phyloP scores from a whole-genome alignment of 805 yeast species.

The Candida patagonica region DNA sequence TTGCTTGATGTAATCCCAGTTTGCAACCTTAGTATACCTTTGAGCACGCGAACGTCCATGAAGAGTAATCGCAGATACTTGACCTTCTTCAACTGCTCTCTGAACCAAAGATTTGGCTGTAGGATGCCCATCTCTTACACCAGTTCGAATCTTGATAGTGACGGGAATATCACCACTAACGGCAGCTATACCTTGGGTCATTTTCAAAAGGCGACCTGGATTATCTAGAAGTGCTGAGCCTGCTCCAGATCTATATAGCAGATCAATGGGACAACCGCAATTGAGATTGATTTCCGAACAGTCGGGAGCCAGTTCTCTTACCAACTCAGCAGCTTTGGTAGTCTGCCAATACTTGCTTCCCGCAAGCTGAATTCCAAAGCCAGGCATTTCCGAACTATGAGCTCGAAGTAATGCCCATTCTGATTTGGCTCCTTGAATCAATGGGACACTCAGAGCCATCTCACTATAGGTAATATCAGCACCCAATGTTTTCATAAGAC shows the following conservation, averaged over 20 bases:
- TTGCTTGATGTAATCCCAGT: conserved; percentile 80
- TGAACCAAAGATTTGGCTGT: conserved; percentile 73
- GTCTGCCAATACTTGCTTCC: conserved; percentile 91
- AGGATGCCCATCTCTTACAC: conserved; percentile 75
- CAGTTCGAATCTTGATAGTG: conserved; percentile 87
- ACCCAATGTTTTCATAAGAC: conserved; percentile 82
- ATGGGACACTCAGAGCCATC: conserved; percentile 84
- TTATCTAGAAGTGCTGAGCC: conserved; percentile 91
- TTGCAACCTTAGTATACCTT: conserved; percentile 82
- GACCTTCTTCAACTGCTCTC: conserved; percentile 66
- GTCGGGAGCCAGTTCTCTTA: conserved; percentile 45
- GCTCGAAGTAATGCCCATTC: conserved; percentile 98
- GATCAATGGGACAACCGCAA: conserved; percentile 96
- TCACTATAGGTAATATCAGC: conserved; percentile 92
- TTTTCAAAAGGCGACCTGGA: conserved; percentile 69
- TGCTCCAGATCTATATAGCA: conserved; percentile 88
- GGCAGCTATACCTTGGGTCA: conserved; percentile 80
- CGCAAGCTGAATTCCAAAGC: conserved; percentile 91
- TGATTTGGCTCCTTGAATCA: conserved; percentile 80
- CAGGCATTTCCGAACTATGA: conserved; percentile 70
- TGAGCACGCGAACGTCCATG: conserved; percentile 98
- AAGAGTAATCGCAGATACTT: conserved; percentile 81
- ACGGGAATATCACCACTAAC: conserved; percentile 86
- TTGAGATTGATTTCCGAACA: conserved; percentile 84
- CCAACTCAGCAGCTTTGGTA: conserved; percentile 79